Conservation (phyloP, 192 early-diverging fungal genomes). For the Backusella mclennaniae region DNA sequence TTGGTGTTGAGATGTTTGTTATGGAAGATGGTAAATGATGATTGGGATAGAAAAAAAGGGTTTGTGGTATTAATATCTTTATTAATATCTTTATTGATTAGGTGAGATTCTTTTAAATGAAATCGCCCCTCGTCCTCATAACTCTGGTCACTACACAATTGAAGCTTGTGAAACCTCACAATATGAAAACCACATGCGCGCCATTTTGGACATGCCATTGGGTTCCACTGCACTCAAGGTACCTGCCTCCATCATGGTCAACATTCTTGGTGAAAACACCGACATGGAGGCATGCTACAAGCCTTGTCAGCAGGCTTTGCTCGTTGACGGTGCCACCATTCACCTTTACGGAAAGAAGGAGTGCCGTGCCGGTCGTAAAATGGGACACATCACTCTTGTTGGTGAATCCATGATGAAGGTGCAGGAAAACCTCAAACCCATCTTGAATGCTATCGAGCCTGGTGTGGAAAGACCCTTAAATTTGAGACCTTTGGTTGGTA, state of each 20-base stretch:
- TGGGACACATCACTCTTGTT: slow-evolving; percentile 96
- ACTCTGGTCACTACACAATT: slow-evolving; percentile 98
- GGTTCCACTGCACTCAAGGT: slow-evolving; percentile 89
- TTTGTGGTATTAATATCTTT: neutral
- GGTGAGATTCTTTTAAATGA: slow-evolving; percentile 90
- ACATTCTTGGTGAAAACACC: slow-evolving; percentile 79
- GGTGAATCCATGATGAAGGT: slow-evolving; percentile 84
- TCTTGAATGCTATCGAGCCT: slow-evolving; percentile 62
- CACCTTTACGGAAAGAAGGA: slow-evolving; percentile 96
- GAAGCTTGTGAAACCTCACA: slow-evolving; percentile 98
- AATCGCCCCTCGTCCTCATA: slow-evolving; percentile 98
- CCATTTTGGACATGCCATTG: slow-evolving; percentile 87
- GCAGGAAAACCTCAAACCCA: slow-evolving; percentile 55
- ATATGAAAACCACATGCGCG: slow-evolving; percentile 93
- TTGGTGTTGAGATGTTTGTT: slow-evolving; percentile 98
- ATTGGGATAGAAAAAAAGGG: neutral
- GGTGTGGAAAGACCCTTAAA: slow-evolving; percentile 49
- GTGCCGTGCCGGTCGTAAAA: slow-evolving; percentile 88
- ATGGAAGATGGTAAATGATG: slow-evolving; percentile 65
- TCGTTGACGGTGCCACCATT: slow-evolving; percentile 81
- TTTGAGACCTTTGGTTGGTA: slow-evolving; percentile 79
- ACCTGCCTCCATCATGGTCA: slow-evolving; percentile 90
- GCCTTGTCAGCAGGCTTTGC: slow-evolving; percentile 70
- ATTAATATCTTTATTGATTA: slow-evolving; percentile 15
- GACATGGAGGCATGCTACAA: slow-evolving; percentile 60